Base-by-base conservation (phyloP, 2,329 filamentous ascomycete genomes). In the Triangularia verruculosa region DNA sequence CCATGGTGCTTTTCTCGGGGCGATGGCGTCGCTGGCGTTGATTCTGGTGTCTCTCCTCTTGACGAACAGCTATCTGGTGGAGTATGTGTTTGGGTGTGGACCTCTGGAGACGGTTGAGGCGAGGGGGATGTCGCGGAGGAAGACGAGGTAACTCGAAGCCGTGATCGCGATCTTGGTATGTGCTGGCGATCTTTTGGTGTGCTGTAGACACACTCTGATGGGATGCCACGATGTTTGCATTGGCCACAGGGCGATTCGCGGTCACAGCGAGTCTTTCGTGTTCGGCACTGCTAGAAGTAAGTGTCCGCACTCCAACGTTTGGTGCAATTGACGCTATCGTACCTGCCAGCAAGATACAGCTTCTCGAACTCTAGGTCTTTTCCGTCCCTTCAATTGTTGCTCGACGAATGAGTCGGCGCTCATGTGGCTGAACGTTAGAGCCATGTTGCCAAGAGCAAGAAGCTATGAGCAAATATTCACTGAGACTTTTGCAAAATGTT, bases 201-300 rank as follows among this genome's bases (percentile, higher is more conserved):
- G 34, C 47, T 62, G 54, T 69, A 68, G 43, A 28, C n/a, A 60
- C 66, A 68, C 1, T 64, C 61, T 2, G 47, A 28, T 5, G 66
- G 30, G 17, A 63, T 20, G 1, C 64, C 66, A 27, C 66, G 66
- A 51, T 65, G 55, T 27, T 60, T 56, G 39, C 67, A 69, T 57
- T 59, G 64, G 3, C 61, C 55, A 61, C 67, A 69, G 6, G 67
- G 67, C 2, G 27, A 7, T 28, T 61, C 61, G 22, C 67, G 63
- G 55, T 68, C 63, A 59, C 67, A 69, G 7, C 64, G 60, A 9
- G 62, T 69, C 39, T 67, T 67, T 20, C 67, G 66, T 20, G 62
- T 57, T 5, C 67, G 61, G 54, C 67, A 69, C 51, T 67, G 62
- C 39, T 17, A 20, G 7, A 47, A 3, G 39, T 47, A 6, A 47